Evolutionary conservation across 2,329 filamentous ascomycete genomes (phyloP).

Genomic region (Mariannaea sp.): DNA sequence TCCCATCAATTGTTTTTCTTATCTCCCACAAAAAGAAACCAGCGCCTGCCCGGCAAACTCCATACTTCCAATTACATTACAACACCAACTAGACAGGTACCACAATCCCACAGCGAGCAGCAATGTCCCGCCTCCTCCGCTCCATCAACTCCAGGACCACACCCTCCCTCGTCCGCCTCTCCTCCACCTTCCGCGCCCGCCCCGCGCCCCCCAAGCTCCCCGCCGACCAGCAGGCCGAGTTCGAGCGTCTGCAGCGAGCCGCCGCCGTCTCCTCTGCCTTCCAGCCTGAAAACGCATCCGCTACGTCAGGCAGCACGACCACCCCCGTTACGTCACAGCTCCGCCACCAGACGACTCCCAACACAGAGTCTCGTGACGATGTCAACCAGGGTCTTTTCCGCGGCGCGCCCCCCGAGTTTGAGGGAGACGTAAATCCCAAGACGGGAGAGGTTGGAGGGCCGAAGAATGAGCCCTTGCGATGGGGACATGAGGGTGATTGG

Average conservation of each 20-base stretch:
- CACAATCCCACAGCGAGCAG: background rate
- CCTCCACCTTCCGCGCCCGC: conserved; percentile 52
- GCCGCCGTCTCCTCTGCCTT: conserved; percentile 54
- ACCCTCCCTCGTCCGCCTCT: conserved; percentile 36
- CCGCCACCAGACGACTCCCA: conserved; percentile 27
- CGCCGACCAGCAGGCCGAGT: conserved; percentile 85
- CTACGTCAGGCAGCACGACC: conserved; percentile 12
- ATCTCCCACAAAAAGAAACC: too few relatives aligned
- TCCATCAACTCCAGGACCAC: conserved; percentile 22
- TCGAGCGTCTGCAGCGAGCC: conserved; percentile 79
- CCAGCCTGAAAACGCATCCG: conserved; percentile 38
- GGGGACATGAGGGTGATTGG: conserved; percentile 79
- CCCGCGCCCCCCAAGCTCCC: conserved; percentile 86
- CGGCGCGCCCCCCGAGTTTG: conserved; percentile 88
- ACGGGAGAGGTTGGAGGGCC: conserved; percentile 96
- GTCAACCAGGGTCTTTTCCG: conserved; percentile 67
- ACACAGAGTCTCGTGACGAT: conserved; percentile 42
- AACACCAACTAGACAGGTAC: background rate
- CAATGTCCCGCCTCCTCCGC: conserved; percentile 30
- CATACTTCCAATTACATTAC: too few relatives aligned
- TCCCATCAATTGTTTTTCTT: background rate
- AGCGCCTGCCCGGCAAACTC: too few relatives aligned
- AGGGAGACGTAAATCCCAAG: conserved; percentile 88
- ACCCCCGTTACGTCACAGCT: conserved; percentile 35
- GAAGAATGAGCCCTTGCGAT: conserved; percentile 93